Base-by-base conservation (phyloP, 2,329 filamentous ascomycete species). In the Microdochium paspali region DNA sequence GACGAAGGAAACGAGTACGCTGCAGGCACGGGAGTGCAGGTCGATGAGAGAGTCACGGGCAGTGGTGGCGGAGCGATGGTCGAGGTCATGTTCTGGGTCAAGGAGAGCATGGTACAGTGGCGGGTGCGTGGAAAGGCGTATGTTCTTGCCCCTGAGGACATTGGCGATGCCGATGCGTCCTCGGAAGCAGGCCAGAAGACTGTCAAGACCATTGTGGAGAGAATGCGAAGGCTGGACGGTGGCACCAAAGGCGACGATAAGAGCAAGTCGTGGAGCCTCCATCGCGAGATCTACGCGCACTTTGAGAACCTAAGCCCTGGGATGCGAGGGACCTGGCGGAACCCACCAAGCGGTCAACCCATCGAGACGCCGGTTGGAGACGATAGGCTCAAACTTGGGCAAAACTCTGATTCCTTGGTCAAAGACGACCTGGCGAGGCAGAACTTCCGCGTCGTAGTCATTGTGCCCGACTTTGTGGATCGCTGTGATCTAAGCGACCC, bases 241-340 rank as follows among this genome's bases (percentile, higher is more conserved):
- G 40, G 39, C 42, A 35, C n/a, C 45, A 51, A 47, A 10, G 49
- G 47, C 10, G 28, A 51, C 15, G 51, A 59, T 1, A 67, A 66
- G 12, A 66, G 69, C 40, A 63, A 61, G 15, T 66, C 71, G 1
- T 95, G 90, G 88, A 85, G 78, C 55, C 96, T 89, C 84, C 69
- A 70, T 44, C 84, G 73, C 52, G 90, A 95, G 67, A 65, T 96
- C 31, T 90, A 87, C 45, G 87, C 80, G 44, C 87, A 93, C 63
- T 97, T 96, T 76, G 91, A 89, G 20, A 96, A 96, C 64, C 67
- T 93, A 56, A 84, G 79, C 54, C 91, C 91, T 6, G 70, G 73
- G 1, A 89, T 95, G 82, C 77, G 90, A 62, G 85, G 85, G 10
- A 76, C 79, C 9, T 90, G 90, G 63, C 83, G 80, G 65, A 81